Conservation (phyloP, 352 stramenopile species). For the Phytopythium kandeliae region DNA sequence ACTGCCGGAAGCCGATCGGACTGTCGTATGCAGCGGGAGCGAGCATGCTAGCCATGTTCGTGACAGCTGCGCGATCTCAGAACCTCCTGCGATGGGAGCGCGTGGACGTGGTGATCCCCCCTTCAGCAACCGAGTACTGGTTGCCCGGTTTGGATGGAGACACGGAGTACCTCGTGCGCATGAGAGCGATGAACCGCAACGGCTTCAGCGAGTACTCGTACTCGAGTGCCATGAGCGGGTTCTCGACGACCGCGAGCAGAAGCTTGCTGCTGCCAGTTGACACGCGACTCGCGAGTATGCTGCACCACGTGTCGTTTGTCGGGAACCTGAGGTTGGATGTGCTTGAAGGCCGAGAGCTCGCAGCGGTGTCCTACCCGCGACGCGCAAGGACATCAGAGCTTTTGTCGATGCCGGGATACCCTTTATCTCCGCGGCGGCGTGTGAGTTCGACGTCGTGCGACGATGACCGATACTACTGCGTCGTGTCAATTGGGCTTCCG, state of each 20-base stretch:
- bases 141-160: slow-evolving; percentile 42
- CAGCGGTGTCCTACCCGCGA: background rate
- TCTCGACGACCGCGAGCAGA: slow-evolving; percentile 27
- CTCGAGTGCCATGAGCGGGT: slow-evolving; percentile 35
- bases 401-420: background rate
- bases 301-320: slow-evolving; percentile 39
- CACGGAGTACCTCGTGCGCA: slow-evolving; percentile 56
- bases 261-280: slow-evolving; percentile 11
- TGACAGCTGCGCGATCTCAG: slow-evolving; percentile 29
- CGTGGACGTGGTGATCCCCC: slow-evolving; percentile 38
- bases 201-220: slow-evolving; percentile 54
- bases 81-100: slow-evolving; percentile 52
- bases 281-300: slow-evolving; percentile 15
- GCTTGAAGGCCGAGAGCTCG: slow-evolving; percentile 34
- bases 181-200: slow-evolving; percentile 55
- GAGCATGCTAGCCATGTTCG: slow-evolving; percentile 44
- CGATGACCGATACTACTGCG: slow-evolving; percentile 3
- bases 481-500: slow-evolving; percentile 3
- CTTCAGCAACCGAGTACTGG: slow-evolving; percentile 51
- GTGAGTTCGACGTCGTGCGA: background rate
- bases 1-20: slow-evolving; percentile 47
- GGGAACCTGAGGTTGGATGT: slow-evolving; percentile 55
- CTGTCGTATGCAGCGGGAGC: slow-evolving; percentile 27
- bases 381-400: background rate
- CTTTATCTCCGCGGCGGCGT: background rate